Base-by-base conservation (phyloP, 2,329 filamentous ascomycete species). In the Penicillium sp. region DNA sequence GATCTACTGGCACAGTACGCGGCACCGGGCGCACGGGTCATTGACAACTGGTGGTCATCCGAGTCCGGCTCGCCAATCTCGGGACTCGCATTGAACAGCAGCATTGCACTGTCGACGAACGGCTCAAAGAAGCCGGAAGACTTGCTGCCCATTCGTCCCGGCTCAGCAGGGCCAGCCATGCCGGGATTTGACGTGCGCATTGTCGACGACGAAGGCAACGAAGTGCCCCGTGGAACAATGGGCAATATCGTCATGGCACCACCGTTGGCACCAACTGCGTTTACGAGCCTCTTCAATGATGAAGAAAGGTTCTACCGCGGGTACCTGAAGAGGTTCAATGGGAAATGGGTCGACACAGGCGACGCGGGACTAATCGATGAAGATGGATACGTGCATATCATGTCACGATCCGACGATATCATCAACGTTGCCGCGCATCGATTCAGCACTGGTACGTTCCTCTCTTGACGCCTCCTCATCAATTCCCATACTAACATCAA, bases 361-460 rank as follows among this genome's bases (percentile, higher is more conserved):
- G 89, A 96, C 59, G 84, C 87, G 0, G 89, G 90, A 0, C 80
- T 88, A 71, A 79, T 95, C 40, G 89, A 95, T 57, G 62, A 74
- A 10, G 81, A 90, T 27, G 77, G 76, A 3, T 79, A 79, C 50
- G 70, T 80, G 20, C 74, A 79, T 51, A 71, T 82, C 50, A 80
- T 82, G 75, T 71, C 72, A 3, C 64, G 78, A 36, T 74, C 73
- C 20, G 89, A 95, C 66, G 89, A 95, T 61, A 83, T 95, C 42
- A 88, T 95, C 57, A 95, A 95, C 57, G 89, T 95, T n/a, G 89
- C 88, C 27, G 88, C 89, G 4, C 89, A 95, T 67, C 78, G 89
- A 10, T 81, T 95, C 44, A 90, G 84, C 47, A 95, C 88, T 8
- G 86, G 84, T 84, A 70, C 53, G 73, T 62, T 20, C 26, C 27